Base-by-base conservation (phyloP, 768 basidiomycete species). In the Boletus rubescentipes region DNA sequence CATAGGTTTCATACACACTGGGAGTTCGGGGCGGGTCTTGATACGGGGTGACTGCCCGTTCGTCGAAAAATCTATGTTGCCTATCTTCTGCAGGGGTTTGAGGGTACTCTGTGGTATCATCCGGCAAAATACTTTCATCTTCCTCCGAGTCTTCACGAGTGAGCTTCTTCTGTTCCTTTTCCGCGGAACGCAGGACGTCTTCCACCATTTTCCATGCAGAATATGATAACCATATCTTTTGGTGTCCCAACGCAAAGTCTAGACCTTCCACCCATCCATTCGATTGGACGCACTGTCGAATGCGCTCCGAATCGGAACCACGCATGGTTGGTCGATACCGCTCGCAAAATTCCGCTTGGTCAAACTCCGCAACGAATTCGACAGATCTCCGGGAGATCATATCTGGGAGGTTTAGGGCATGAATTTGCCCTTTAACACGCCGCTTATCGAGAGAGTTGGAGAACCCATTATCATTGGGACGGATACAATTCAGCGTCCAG, bases 371-470 rank as follows among this genome's bases (percentile, higher is more conserved):
- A 39, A 79, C 68, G 55, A 79, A 84, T 39, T 87, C 85, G 36
- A 72, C 65, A 49, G 72, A 75, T 48, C 71, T 74, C 21, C 78
- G 72, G n/a, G 73, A 73, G 40, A 84, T 73, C 62, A 80, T 66
- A 55, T 82, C 80, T 1, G 82, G 76, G 16, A 86, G 71, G 31
- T 82, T 76, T 20, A 84, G 72, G 12, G 78, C 72, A 39, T 74
- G 75, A 16, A 86, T 77, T 57, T 86, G 84, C 3, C 73, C 67
- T 65, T 82, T 84, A 54, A 85, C 81, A 23, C 82, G 73, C 9
- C 81, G 79, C 67, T 82, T 83, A 67, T 86, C 85, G 58, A 86
- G 79, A 20, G 83, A 83, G 57, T 83, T 84, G 9, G 82, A 77
- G 15, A 81, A 80, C 6, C 81, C 79, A 12, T 81, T 83, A 61